Evolutionary conservation across 2,329 filamentous ascomycete species (phyloP), one percentile per base, ranked within the genome.

Genomic region (Chrysoporthe austroafricana): DNA sequence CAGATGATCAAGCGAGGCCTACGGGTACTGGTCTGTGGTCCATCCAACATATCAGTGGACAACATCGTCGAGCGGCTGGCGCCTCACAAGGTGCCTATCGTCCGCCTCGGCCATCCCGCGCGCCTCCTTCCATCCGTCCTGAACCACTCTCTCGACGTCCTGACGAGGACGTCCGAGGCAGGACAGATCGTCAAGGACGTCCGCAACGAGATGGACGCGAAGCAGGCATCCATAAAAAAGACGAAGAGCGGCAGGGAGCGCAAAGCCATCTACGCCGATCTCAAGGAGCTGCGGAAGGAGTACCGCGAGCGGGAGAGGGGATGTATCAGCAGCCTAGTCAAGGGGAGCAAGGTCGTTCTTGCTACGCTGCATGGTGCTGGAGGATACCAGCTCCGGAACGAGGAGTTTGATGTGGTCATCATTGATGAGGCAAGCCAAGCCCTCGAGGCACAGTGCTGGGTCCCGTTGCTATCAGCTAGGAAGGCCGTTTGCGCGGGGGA

Each of bases 361-460:
- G 92, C 94, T 0, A 99, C 96, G 2, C 84, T 99, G 57, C 96
- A 99, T 77, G 96, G 96, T 2, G 91, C 95, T 0, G 96, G 96
- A 9, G 92, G 94, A 0, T 91, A 89, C 73, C 93, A 97, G 79
- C 82, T 97, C 43, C 90, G 88, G 69, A 86, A 90, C 70, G 89
- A 96, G 74, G 82, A 87, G 63, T 99, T 99, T 71, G 96, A 99
- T 77, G 91, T 97, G 4, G 92, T 99, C 39, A 90, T 99, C 69
- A 93, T 99, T 66, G 96, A 99, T 75, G 96, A 99, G 80, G 96
- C 94, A 4, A 96, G 92, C 76, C 96, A 99, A 77, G 96, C 96
- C 1, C 84, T 98, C 11, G 96, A 99, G 79, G 94, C 96, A 0
- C 95, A 98, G 78, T 97, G 94, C 80, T 99, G 96, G 96, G 94